phyloP scores from a whole-genome alignment of 306 rosid species.

The Begonia masoniana region DNA sequence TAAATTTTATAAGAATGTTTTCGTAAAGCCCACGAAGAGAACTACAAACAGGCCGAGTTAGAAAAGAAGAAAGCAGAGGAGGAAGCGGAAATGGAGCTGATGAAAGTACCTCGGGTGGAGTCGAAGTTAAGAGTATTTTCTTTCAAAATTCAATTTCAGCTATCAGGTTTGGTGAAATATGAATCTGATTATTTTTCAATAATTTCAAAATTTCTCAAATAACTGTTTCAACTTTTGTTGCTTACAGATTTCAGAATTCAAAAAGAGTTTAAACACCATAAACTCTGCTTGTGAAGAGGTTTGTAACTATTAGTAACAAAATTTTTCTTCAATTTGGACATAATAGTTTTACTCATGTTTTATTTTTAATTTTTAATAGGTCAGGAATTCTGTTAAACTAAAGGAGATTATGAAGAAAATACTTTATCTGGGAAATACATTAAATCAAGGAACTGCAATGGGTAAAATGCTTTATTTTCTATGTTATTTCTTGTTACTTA shows the following conservation, averaged over 20 bases:
- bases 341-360: slow-evolving; percentile 16
- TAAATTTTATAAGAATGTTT: slow-evolving; percentile 72
- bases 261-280: slow-evolving; percentile 63
- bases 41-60: slow-evolving; percentile 76
- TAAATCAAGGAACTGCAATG: slow-evolving; percentile 98
- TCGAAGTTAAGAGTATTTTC: slow-evolving; percentile 88
- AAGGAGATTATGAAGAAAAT: slow-evolving; percentile 86
- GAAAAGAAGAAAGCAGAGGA: slow-evolving; percentile 81
- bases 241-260: slow-evolving; percentile 71
- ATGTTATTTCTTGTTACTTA: slow-evolving; percentile 6
- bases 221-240: not conserved
- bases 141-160: slow-evolving; percentile 85
- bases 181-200: slow-evolving; percentile 12
- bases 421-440: slow-evolving; percentile 78
- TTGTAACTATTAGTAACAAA: slow-evolving; percentile 14
- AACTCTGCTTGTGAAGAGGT: slow-evolving; percentile 92
- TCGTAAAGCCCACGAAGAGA: slow-evolving; percentile 94
- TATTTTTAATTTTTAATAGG: slow-evolving; percentile 31
- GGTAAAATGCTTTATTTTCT: slow-evolving; percentile 28
- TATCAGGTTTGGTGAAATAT: slow-evolving; percentile 66
- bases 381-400: slow-evolving; percentile 58
- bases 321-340: slow-evolving; percentile 9
- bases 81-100: slow-evolving; percentile 89
- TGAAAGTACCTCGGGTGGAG: slow-evolving; percentile 99
- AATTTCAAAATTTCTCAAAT: not conserved